Conservation (phyloP, 2,329 filamentous ascomycete genomes). For the Cercospora sojina region DNA sequence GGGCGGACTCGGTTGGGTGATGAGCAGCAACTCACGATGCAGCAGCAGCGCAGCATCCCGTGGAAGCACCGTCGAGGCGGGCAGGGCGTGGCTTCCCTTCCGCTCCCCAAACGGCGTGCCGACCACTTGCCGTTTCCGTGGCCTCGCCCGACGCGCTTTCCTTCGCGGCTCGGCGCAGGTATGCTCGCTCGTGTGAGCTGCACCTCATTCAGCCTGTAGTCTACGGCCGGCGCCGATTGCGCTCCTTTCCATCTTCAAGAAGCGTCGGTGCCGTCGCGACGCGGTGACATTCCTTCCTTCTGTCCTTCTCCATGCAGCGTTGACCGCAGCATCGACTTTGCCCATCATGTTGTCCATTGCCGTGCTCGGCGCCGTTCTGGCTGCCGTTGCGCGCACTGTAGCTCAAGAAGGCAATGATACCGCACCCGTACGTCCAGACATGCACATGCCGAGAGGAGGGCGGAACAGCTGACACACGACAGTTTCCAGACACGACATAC, state of each 20-base stretch:
- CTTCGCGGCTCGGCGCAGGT: conserved; percentile 1
- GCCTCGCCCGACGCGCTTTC: not conserved
- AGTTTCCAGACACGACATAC: conserved; percentile 22
- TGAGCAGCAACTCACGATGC: too few species aligned
- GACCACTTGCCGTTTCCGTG: not conserved
- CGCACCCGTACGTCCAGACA: conserved; percentile 8
- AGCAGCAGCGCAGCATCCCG: too few species aligned
- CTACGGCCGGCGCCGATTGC: not conserved
- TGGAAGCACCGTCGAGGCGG: not conserved
- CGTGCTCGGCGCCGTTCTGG: conserved; percentile 16
- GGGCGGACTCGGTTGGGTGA: too few species aligned
- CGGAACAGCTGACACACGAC: not conserved
- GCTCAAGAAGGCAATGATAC: conserved; percentile 24
- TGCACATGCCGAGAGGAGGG: not conserved
- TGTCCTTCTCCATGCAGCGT: not conserved
- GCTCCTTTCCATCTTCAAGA: not conserved
- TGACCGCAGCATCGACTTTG: conserved; percentile 3
- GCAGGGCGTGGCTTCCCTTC: not conserved
- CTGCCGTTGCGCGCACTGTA: conserved; percentile 5
- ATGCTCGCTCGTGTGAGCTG: not conserved
- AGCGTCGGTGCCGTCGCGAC: not conserved
- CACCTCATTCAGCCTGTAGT: not conserved
- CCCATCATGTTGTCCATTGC: conserved; percentile 15
- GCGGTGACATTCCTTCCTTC: not conserved
- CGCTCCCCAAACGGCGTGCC: not conserved